Percentiles rank a stretch among this genome's conserved stretches.
Evolutionary conservation across 495 filamentous ascomycete genomes (phyloP).

Genomic region (Penicillium pulvis): DNA sequence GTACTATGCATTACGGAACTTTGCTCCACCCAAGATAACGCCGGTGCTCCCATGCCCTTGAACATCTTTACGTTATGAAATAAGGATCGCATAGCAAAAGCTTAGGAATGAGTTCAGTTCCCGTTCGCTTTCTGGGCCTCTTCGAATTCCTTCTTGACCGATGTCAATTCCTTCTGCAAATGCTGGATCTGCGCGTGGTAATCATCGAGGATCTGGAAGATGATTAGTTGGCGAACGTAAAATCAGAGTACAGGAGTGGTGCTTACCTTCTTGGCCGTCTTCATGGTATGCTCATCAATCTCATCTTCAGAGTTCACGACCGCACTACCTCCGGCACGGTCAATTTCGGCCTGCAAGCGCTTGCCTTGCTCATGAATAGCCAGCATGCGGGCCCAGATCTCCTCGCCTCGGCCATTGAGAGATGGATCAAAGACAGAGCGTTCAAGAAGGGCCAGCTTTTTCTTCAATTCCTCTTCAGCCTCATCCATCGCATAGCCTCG

Average conservation of each 20-base stretch:
- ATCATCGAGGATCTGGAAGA: constrained; percentile 75
- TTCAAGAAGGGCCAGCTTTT: constrained; percentile 77
- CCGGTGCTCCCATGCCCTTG: constrained; percentile 31
- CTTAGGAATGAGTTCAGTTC: constrained; percentile 15
- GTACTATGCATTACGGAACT: constrained; percentile 30
- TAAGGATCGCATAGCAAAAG: constrained; percentile 11
- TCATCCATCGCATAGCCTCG: constrained; percentile 89
- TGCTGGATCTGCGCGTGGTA: constrained; percentile 87
- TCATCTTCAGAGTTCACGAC: constrained; percentile 50
- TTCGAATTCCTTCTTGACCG: constrained; percentile 76
- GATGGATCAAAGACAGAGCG: constrained; percentile 78
- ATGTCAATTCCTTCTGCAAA: constrained; percentile 77
- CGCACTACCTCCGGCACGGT: constrained; percentile 58
- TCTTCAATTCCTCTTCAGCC: constrained; percentile 87
- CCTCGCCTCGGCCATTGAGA: constrained; percentile 79
- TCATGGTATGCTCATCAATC: constrained; percentile 76
- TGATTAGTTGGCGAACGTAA: constrained; percentile 14
- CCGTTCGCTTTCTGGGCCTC: constrained; percentile 64
- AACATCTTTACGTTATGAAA: constrained; percentile 19
- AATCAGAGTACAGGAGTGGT: neutral
- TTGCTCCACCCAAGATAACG: constrained; percentile 24
- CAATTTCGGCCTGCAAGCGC: constrained; percentile 76
- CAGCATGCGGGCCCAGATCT: constrained; percentile 95
- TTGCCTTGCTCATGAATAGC: constrained; percentile 78
- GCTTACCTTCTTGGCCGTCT: constrained; percentile 82